phyloP scores from a whole-genome alignment of 495 filamentous ascomycete species.

The Penicillium bovifimosum region DNA sequence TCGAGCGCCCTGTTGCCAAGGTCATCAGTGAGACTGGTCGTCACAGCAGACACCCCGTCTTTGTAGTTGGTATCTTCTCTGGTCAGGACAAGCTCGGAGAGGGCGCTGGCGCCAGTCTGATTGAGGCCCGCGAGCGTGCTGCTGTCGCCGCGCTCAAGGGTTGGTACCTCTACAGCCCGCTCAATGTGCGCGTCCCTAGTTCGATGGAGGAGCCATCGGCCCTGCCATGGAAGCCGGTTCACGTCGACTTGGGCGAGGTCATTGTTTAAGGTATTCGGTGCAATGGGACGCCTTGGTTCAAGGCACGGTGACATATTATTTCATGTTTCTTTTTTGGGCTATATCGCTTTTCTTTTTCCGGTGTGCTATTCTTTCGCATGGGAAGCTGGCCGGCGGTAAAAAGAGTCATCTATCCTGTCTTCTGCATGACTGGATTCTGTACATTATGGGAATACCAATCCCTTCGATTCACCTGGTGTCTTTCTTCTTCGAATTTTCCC shows the following conservation, averaged over 20 bases:
- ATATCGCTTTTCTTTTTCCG: slow-evolving; percentile 21
- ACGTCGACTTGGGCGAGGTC: slow-evolving; percentile 88
- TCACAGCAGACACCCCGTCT: slow-evolving; percentile 74
- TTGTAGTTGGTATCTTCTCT: slow-evolving; percentile 88
- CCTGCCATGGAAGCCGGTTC: slow-evolving; percentile 68
- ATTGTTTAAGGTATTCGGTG: slow-evolving; percentile 51
- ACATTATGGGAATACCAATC: slow-evolving; percentile 40
- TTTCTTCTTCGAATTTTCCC: slow-evolving; percentile 23
- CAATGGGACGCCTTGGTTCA: slow-evolving; percentile 5
- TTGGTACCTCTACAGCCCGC: slow-evolving; percentile 93
- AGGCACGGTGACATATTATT: slow-evolving; percentile 24
- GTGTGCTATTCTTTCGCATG: slow-evolving; percentile 27
- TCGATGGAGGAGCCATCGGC: slow-evolving; percentile 65
- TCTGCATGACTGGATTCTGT: slow-evolving; percentile 39
- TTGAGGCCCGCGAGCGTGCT: slow-evolving; percentile 71
- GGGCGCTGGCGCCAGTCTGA: slow-evolving; percentile 65
- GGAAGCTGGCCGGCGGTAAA: slow-evolving; percentile 23
- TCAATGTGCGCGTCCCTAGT: slow-evolving; percentile 68
- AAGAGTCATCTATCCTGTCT: slow-evolving; percentile 20
- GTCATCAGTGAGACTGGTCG: slow-evolving; percentile 86
- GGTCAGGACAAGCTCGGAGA: slow-evolving; percentile 87
- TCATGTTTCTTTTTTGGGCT: slow-evolving; percentile 21
- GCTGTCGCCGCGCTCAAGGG: slow-evolving; percentile 78
- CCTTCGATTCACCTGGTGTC: slow-evolving; percentile 35
- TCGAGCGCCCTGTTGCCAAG: slow-evolving; percentile 80